Percentiles rank a stretch among this genome's conserved stretches.
Evolutionary conservation across 805 yeast genomes (phyloP).

Genomic region (Candida ovalis): DNA sequence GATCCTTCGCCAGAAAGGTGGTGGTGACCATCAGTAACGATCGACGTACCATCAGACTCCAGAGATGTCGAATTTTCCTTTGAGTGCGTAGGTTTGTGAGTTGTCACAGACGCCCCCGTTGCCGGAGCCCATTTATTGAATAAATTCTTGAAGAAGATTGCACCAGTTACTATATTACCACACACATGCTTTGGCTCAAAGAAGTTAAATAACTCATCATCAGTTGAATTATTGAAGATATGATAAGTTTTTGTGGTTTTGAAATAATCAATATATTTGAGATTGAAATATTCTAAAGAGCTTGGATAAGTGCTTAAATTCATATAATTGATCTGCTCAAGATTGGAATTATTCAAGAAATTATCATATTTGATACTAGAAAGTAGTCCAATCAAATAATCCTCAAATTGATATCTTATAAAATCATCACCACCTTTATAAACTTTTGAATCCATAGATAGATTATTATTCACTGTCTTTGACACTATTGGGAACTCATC

Average conservation of each 20-base stretch:
- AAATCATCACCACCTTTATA: conserved; percentile 82
- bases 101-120: neutral
- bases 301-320: conserved; percentile 19
- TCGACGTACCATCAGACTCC: neutral
- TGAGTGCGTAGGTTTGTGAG: neutral
- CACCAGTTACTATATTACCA: conserved; percentile 3
- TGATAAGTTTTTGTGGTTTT: conserved; percentile 48
- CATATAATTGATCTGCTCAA: conserved; percentile 16
- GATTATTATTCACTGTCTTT: conserved; percentile 29
- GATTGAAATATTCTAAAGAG: conserved; percentile 23
- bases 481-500: conserved; percentile 31
- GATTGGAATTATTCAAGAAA: conserved; percentile 40
- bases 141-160: conserved; percentile 10
- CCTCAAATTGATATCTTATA: conserved; percentile 84
- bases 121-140: conserved; percentile 2
- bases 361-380: conserved; percentile 67
- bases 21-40: neutral
- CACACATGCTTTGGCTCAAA: conserved; percentile 33
- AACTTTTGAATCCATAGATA: conserved; percentile 35
- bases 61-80: neutral
- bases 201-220: conserved; percentile 58
- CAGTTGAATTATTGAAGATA: conserved; percentile 54
- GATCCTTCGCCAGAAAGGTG: neutral
- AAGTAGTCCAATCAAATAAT: conserved; percentile 73
- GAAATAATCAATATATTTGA: conserved; percentile 50